phyloP scores from a whole-genome alignment of 2,329 filamentous ascomycete genomes.

The Stagonosporopsis cucurbitacearum region DNA sequence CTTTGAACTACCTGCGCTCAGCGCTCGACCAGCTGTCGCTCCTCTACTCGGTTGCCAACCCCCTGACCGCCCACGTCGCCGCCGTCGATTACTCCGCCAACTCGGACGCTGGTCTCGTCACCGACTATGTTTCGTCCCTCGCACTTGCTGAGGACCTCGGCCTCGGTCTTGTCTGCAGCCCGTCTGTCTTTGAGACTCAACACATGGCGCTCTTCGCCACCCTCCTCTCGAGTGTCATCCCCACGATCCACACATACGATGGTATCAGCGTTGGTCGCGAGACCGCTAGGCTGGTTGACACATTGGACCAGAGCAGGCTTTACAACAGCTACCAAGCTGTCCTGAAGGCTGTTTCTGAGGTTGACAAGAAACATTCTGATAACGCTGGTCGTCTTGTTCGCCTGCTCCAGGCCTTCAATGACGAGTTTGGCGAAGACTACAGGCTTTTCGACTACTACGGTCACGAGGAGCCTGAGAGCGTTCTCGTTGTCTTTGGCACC shows the following conservation, averaged over 20 bases:
- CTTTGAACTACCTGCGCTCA: conserved; percentile 78
- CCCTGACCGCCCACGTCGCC: conserved; percentile 89
- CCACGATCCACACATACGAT: conserved; percentile 89
- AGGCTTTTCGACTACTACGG: conserved; percentile 93
- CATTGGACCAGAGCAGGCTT: conserved; percentile 74
- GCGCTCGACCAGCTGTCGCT: conserved; percentile 90
- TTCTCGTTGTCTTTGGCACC: conserved; percentile 91
- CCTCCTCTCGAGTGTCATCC: conserved; percentile 75
- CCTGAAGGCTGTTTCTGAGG: conserved; percentile 64
- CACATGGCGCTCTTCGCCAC: conserved; percentile 94
- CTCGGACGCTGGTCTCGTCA: conserved; percentile 73
- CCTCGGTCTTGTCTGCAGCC: conserved; percentile 82
- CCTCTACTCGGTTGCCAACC: conserved; percentile 89
- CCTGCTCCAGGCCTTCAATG: conserved; percentile 78
- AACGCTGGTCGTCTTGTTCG: conserved; percentile 74
- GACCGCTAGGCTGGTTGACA: conserved; percentile 81
- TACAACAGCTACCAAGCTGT: conserved; percentile 73
- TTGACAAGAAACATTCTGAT: conserved; percentile 73
- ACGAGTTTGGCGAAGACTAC: conserved; percentile 92
- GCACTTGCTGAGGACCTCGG: conserved; percentile 88
- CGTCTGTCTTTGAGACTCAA: conserved; percentile 88
- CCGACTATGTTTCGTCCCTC: conserved; percentile 84
- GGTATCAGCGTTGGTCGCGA: conserved; percentile 83
- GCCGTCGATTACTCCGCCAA: conserved; percentile 81
- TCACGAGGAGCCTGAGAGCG: conserved; percentile 77